A percentile compares a stretch with the other conserved stretches of the same genome.
Conservation (phyloP, 352 stramenopile species). For the Pythium folliculosum region DNA sequence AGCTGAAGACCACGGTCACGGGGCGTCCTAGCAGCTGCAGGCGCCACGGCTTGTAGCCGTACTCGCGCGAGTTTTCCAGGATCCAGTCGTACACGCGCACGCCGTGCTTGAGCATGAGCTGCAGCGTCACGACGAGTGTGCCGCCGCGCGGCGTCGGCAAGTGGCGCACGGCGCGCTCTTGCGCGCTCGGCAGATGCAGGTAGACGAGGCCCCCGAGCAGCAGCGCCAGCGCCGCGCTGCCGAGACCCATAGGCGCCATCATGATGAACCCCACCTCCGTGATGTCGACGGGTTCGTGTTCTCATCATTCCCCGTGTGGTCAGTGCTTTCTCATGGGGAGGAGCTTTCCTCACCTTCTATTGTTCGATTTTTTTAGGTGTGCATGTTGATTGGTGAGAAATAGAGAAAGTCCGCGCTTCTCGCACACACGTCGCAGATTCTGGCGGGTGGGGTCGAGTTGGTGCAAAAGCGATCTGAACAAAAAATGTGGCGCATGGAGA, state of each 20-base stretch:
- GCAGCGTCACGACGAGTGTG: slow-evolving; percentile 33
- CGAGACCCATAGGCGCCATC: background rate
- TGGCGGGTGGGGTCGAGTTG: background rate
- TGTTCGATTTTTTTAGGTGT: background rate
- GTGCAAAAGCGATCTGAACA: too few species aligned
- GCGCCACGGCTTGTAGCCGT: slow-evolving; percentile 46
- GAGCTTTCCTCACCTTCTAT: background rate
- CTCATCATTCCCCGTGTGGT: background rate
- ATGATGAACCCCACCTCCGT: background rate
- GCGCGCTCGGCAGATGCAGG: slow-evolving; percentile 15
- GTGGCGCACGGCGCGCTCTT: slow-evolving; percentile 23
- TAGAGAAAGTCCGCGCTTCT: background rate
- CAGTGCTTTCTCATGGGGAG: background rate
- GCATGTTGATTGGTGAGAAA: background rate
- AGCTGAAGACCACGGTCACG: slow-evolving; percentile 37
- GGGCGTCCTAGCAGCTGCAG: slow-evolving; percentile 40
- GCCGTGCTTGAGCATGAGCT: slow-evolving; percentile 44
- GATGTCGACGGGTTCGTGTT: too few species aligned
- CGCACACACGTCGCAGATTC: slow-evolving; percentile 3
- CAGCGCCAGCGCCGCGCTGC: slow-evolving; percentile 9
- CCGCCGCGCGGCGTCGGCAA: slow-evolving; percentile 20
- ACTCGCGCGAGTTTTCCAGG: slow-evolving; percentile 38
- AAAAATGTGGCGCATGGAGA: background rate
- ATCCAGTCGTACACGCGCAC: slow-evolving; percentile 62
- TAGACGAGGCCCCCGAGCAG: slow-evolving; percentile 3